Evolutionary conservation across 2,329 filamentous ascomycete species (phyloP), one percentile per base, ranked within the genome.

Genomic region (Mollisia scopiformis): DNA sequence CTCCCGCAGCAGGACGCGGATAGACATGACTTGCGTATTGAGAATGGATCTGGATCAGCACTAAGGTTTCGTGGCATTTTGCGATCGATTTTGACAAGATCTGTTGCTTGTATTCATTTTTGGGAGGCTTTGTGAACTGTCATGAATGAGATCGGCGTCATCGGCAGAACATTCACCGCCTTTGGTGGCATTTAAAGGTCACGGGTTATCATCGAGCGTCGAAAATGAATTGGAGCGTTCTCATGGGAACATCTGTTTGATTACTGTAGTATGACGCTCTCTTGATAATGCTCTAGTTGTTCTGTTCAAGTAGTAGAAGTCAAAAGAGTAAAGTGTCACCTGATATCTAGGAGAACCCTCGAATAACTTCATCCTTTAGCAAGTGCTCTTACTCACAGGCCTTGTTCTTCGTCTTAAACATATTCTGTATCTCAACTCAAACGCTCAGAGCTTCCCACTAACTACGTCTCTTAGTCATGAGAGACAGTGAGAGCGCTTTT

Each of bases 1-100:
- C 73, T 97, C 93, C 78, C 90, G 90, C 75, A 96, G 62, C 7
- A 74, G 67, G 21, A 74, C 69, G 37, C 72, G 71, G 57, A 74
- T 72, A 65, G 73, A 74, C 73, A 75, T 75, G 41, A 30, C 67
- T 58, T 55, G 37, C 10, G 27, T 25, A 23, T 57, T 21, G 35
- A 50, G n/a, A 19, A 58, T 41, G 55, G 27, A n/a, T 59, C 41
- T 25, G 33, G 28, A 11, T 62, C 50, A 59, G 8, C 25, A n/a
- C 51, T 19, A 37, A 21, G 14, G 14, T 46, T 35, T 31, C 27
- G 52, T 62, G 49, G 62, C 66, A 69, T 69, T 28, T 62, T 68
- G 62, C 49, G 54, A 10, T 25, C 16, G 23, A 49, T 10, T 49
- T 52, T 51, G 23, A 30, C 25, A n/a, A 39, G 21, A 23, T 30